phyloP scores from a whole-genome alignment of 148 eudicot species.

The Rhododendron ferrugineum region DNA sequence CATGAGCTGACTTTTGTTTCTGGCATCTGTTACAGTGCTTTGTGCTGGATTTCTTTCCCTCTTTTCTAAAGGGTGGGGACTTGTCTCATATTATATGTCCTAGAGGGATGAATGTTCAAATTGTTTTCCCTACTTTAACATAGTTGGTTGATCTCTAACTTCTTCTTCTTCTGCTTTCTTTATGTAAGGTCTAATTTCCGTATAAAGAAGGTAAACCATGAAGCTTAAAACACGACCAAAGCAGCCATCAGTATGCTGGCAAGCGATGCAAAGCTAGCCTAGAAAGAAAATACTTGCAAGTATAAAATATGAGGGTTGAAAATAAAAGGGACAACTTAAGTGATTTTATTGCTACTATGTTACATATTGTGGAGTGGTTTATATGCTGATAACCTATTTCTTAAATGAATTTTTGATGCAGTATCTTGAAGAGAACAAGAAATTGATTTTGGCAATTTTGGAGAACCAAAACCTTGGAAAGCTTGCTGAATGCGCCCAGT shows the following conservation, averaged over 20 bases:
- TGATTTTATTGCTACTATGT: not conserved
- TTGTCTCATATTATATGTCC: not conserved
- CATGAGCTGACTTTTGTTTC: not conserved
- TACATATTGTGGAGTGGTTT: not conserved
- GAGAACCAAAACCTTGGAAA: constrained; percentile 97
- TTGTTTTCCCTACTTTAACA: not conserved
- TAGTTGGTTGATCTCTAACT: not conserved
- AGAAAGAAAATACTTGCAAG: not conserved
- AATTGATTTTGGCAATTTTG: constrained; percentile 85
- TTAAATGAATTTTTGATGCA: constrained; percentile 27
- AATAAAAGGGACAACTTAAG: not conserved
- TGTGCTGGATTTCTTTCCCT: not conserved
- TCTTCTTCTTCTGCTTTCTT: not conserved
- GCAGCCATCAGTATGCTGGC: not conserved
- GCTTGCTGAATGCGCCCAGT: constrained; percentile 96
- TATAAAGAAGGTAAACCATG: not conserved
- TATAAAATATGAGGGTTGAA: not conserved
- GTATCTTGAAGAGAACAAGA: constrained; percentile 98
- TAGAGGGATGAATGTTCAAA: not conserved
- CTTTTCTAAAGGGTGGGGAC: not conserved
- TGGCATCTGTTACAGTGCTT: not conserved
- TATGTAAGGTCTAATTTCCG: not conserved
- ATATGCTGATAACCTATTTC: not conserved
- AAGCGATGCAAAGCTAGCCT: not conserved
- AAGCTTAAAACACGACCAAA: not conserved